Conservation (phyloP, 139 green algal genomes). For the Yamagishiella unicocca region DNA sequence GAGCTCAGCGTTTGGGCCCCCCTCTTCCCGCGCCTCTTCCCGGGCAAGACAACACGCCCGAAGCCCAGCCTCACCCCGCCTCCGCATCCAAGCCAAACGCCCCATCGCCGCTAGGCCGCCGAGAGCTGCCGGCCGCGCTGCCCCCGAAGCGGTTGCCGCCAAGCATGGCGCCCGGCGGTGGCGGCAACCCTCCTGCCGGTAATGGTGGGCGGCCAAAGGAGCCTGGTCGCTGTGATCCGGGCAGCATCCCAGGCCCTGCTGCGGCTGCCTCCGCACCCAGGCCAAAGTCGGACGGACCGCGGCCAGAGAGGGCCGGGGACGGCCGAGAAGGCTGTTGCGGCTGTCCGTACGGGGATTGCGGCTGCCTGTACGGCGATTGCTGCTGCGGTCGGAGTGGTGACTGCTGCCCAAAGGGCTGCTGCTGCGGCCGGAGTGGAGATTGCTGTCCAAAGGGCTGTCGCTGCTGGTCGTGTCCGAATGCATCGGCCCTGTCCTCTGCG, state of each 20-base stretch:
- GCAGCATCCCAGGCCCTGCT: background rate
- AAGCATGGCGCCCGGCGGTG: background rate
- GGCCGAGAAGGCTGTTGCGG: background rate
- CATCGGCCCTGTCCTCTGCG: background rate
- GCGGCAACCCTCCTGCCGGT: background rate
- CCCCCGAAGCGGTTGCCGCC: background rate
- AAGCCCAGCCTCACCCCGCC: conserved; percentile 12
- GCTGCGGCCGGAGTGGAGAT: background rate
- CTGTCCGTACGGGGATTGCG: conserved; percentile 9
- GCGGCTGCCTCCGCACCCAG: background rate
- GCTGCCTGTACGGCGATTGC: conserved; percentile 9
- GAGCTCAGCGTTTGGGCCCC: too few species aligned
- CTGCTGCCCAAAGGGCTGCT: conserved; percentile 8
- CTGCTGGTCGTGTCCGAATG: background rate
- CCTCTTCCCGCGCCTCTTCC: too few species aligned
- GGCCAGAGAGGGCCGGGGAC: background rate
- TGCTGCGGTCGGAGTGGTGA: too few species aligned
- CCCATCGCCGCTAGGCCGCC: background rate
- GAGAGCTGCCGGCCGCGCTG: background rate
- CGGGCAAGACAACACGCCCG: too few species aligned
- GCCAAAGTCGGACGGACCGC: background rate
- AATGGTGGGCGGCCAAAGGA: background rate
- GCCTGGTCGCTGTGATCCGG: background rate
- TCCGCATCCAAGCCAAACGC: conserved; percentile 27
- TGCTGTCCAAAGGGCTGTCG: background rate